Percentiles rank a stretch among this genome's conserved stretches.
Evolutionary conservation across 208 protist genomes (phyloP).

Genomic region (Leishmania tarentolae): DNA sequence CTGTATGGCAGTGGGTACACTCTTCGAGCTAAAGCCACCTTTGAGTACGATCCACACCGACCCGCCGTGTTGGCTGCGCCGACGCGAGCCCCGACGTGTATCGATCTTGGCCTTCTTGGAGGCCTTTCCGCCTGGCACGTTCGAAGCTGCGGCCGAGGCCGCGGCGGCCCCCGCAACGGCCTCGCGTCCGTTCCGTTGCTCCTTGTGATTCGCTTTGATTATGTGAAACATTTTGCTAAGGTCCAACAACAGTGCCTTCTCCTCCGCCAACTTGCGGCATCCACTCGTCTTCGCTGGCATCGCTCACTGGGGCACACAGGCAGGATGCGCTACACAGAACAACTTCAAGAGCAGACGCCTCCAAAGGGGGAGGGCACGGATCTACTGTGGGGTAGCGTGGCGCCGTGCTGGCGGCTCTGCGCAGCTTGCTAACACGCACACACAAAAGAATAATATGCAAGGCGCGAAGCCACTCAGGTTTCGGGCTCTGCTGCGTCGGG

Average conservation of each 20-base stretch:
- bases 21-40: constrained; percentile 51
- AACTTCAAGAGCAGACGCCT: neutral
- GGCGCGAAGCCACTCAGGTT: too few relatives aligned
- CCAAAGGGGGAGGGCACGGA: too few relatives aligned
- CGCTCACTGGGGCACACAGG: neutral
- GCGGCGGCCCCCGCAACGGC: neutral
- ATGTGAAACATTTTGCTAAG: constrained; percentile 69
- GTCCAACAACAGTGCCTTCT: constrained; percentile 64
- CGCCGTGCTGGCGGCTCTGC: too few relatives aligned
- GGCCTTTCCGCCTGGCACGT: neutral
- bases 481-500: too few relatives aligned
- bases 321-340: neutral
- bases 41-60: constrained; percentile 85
- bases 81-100: constrained; percentile 26
- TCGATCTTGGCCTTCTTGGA: constrained; percentile 14
- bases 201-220: constrained; percentile 57
- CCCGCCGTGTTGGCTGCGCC: constrained; percentile 43
- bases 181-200: constrained; percentile 31
- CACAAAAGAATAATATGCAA: too few relatives aligned
- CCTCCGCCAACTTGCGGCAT: constrained; percentile 33
- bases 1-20: constrained; percentile 35
- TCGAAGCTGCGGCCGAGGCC: neutral
- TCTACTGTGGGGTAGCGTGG: too few relatives aligned
- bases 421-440: too few relatives aligned
- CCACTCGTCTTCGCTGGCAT: constrained; percentile 21